Conservation (phyloP, 2,329 filamentous ascomycete genomes). For the Penicillium rolfsii region DNA sequence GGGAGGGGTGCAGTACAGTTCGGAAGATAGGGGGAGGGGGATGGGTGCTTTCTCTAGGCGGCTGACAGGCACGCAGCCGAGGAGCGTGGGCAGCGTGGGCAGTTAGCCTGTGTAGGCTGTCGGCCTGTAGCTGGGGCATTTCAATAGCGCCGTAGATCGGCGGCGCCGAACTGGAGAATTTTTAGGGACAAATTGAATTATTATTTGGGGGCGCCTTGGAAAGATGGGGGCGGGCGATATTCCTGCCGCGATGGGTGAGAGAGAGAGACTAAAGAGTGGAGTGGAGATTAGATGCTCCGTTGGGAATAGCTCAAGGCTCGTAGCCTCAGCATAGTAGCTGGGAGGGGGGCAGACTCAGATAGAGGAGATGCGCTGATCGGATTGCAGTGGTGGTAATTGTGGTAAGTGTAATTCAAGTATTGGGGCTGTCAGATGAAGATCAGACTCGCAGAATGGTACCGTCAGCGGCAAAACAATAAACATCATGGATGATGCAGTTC, state of each 20-base stretch:
- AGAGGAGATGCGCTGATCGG: background rate
- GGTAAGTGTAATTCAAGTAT: slow-evolving; percentile 27
- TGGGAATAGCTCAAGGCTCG: background rate
- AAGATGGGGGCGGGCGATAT: slow-evolving; percentile 1
- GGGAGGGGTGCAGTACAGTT: background rate
- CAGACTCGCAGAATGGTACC: background rate
- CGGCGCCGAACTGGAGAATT: slow-evolving; percentile 16
- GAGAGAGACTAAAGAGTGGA: background rate
- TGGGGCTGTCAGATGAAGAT: slow-evolving; percentile 4
- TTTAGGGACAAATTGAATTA: slow-evolving; percentile 19
- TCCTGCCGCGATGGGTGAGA: background rate
- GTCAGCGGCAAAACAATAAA: slow-evolving; percentile 4
- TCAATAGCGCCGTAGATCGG: slow-evolving; percentile 34
- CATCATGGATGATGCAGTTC: background rate
- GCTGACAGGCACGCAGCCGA: slow-evolving; percentile 29
- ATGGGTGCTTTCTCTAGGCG: slow-evolving; percentile 5
- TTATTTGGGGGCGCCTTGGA: slow-evolving; percentile 1
- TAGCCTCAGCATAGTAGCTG: background rate
- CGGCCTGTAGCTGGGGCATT: slow-evolving; percentile 6
- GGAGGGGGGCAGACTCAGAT: background rate
- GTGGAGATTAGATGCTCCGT: background rate
- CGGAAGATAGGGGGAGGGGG: background rate
- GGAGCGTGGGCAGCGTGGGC: slow-evolving; percentile 18
- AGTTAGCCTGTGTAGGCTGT: no score
- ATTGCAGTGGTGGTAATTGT: background rate